Evolutionary conservation across 2,329 filamentous ascomycete genomes (phyloP), one percentile per base, ranked within the genome.

Genomic region (Colletotrichum truncatum): DNA sequence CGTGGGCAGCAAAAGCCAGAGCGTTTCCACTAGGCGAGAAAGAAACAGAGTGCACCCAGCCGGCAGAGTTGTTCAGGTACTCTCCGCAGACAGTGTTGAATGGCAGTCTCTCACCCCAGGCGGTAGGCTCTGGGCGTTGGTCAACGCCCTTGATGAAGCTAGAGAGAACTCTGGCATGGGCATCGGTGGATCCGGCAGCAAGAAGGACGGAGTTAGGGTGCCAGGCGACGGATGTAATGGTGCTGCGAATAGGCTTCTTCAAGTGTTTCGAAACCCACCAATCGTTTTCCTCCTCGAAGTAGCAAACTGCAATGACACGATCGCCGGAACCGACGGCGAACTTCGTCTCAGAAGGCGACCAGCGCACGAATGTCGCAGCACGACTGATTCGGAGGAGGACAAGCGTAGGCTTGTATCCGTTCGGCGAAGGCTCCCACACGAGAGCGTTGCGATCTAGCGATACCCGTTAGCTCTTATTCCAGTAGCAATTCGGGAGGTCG

Each of bases 241-340:
- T 99, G 77, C 94, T 97, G 71, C 95, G 92, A 73, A 99, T 97
- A 18, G 96, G 96, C 87, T 98, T 99, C 89, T 98, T 98, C 75
- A 99, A 82, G 81, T 99, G 96, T 86, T 99, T 99, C 36, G 94
- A 98, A 41, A 99, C 95, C 96, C 96, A 99, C 96, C 96, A 99
- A 84, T 99, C 94, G 80, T 99, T 98, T 80, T 99, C 96, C 78
- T 97, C 93, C 76, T 99, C 96, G 73, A 99, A 99, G 84, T 98
- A 98, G 85, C 96, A 99, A 72, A 98, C 88, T 39, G 96, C 94
- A 73, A 99, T 97, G 70, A 97, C 92, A 69, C 96, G 91, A 72
- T 97, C 96, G 67, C 96, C 96, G 26, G 94, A 98, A 66, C 96
- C 96, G 25, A 98, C 96, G 57, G 96, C 96, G 78, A 99, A 99